Base-by-base conservation (phyloP, 257 asterid species). In the Mentha longifolia region DNA sequence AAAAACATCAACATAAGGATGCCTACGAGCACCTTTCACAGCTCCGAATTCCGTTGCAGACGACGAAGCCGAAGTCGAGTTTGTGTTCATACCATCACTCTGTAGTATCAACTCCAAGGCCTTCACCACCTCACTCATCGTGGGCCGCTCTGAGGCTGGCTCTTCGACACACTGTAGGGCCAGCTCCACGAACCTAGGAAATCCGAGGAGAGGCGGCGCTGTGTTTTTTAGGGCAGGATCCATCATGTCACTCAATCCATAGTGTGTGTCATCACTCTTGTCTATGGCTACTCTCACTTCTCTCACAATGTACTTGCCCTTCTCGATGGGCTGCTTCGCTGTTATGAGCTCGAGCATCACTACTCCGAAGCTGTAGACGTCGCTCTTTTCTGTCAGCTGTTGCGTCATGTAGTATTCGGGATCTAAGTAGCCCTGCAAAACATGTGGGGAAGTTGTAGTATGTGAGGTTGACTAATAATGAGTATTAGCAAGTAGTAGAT, bases 351-450 rank as follows among this genome's bases (percentile, higher is more conserved):
- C 98, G 4, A 93, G 96, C 97, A 93, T 91, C 70, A 93, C 95
- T 73, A 93, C 97, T 0, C 98, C 98, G 59, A 91, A 94, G 78
- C 98, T 94, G 80, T 91, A 94, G 0, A 94, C 96, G 33, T 94
- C 97, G 61, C 98, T 94, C 75, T 87, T 94, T 52, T 94, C 98
- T 0, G 98, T 94, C 64, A 91, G 50, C 65, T 94, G 95, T 72
- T 94, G 96, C n/a, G 95, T 91, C 97, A 91, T 86, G 74, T 94
- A 94, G 85, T 94, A 91, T 30, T 94, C 98, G 0, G 98, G 98
- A 74, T 94, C 98, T 13, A 91, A 83, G 67, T 94, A 94, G 9
- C 98, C 98, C 98, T 91, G 71, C 68, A 71, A 47, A 41, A 68
- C 13, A 68, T 12, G n/a, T 6, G 25, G 5, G 2, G 4, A n/a